A percentile compares a stretch with the other conserved stretches of the same genome.
These are phyloP conservation scores for Bipolaris sorokiniana DNA, from an alignment of 2,329 filamentous ascomycete genomes.

Conservation along the genomic window DNA sequence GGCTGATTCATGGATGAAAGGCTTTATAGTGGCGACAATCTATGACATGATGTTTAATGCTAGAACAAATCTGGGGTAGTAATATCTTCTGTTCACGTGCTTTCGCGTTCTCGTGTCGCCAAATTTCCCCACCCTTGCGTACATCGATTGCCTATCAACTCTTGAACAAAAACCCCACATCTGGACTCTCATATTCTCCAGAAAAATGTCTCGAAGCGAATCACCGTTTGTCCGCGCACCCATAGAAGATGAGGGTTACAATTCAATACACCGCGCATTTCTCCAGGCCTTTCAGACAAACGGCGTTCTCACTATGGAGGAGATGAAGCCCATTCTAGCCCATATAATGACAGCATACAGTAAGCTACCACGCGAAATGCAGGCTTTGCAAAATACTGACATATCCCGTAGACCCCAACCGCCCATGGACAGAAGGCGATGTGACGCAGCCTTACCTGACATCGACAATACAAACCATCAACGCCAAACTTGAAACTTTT, in stretches of 20 bases:
- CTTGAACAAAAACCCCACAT: neutral
- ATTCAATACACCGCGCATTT: constrained; percentile 79
- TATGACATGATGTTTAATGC: neutral
- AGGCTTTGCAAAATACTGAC: constrained; percentile 5
- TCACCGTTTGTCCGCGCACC: constrained; percentile 23
- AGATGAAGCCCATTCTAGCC: constrained; percentile 76
- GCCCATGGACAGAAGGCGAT: constrained; percentile 62
- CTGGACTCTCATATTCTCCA: neutral
- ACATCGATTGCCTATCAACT: neutral
- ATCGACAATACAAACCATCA: constrained; percentile 72
- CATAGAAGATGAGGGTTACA: constrained; percentile 26
- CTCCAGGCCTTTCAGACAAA: constrained; percentile 85
- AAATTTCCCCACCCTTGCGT: constrained; percentile 12
- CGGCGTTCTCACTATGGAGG: constrained; percentile 75
- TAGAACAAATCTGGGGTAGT: neutral
- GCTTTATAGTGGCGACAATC: neutral
- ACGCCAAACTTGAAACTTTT: constrained; percentile 74
- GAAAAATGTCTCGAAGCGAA: constrained; percentile 23
- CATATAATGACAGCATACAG: constrained; percentile 69
- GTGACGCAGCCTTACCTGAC: constrained; percentile 72
- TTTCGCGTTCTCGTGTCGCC: constrained; percentile 26
- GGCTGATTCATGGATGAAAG: too few relatives aligned
- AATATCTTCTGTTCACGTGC: constrained; percentile 19
- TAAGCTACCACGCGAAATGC: constrained; percentile 28
- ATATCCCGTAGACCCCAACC: constrained; percentile 42